Evolutionary conservation across 352 stramenopile species (phyloP).

Genomic region (Phytopythium aichiense): DNA sequence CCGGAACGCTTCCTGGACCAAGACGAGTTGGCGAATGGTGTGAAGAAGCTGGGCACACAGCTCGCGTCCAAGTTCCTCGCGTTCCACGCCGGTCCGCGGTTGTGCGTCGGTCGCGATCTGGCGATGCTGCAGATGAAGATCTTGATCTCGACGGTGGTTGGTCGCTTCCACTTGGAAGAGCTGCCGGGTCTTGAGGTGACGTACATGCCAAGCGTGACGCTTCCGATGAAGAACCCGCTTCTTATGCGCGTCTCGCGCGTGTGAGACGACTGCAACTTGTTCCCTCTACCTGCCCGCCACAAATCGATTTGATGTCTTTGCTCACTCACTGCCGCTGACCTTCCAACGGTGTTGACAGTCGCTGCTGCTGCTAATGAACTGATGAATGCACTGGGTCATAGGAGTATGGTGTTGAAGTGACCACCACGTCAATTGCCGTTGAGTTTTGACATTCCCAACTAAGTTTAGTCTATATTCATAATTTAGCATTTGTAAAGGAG

Average conservation of each 20-base stretch:
- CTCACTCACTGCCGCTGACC: no score
- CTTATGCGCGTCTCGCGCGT: slow-evolving; percentile 9
- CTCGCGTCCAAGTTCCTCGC: slow-evolving; percentile 30
- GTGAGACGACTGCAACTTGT: neutral
- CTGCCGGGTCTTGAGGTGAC: slow-evolving; percentile 23
- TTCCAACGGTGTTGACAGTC: no score
- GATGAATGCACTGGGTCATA: no score
- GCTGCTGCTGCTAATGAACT: no score
- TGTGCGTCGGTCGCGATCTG: slow-evolving; percentile 22
- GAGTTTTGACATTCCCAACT: neutral
- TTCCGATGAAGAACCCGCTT: slow-evolving; percentile 32
- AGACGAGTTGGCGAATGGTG: slow-evolving; percentile 13
- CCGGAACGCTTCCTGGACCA: slow-evolving; percentile 58
- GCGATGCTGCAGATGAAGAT: slow-evolving; percentile 44
- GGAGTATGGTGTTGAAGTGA: neutral
- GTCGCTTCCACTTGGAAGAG: slow-evolving; percentile 26
- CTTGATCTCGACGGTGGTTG: slow-evolving; percentile 24
- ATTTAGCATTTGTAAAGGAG: neutral
- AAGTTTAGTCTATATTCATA: neutral
- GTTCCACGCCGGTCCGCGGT: neutral
- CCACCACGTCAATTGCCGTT: neutral
- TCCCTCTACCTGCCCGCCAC: no score
- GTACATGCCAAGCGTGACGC: slow-evolving; percentile 31
- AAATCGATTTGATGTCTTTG: no score
- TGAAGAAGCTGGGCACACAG: slow-evolving; percentile 1